Conservation (phyloP, 2,329 filamentous ascomycete species). For the Aspergillus fumigatus region DNA sequence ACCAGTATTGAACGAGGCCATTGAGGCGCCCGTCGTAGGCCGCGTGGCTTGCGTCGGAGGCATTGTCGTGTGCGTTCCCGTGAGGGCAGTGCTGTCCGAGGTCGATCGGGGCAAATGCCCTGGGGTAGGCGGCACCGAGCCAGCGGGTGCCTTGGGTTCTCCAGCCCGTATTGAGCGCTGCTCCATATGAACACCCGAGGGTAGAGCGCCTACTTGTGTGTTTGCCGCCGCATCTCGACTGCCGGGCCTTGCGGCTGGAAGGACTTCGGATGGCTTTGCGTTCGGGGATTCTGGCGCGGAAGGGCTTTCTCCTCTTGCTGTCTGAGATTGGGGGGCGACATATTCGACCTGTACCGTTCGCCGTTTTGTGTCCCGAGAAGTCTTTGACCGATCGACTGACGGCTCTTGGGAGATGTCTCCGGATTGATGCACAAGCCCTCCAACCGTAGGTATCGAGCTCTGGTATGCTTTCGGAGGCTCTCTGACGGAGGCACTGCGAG, state of each 20-base stretch:
- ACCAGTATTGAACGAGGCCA: slow-evolving; percentile 58
- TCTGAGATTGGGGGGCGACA: slow-evolving; percentile 84
- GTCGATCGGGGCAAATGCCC: slow-evolving; percentile 50
- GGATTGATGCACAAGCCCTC: slow-evolving; percentile 67
- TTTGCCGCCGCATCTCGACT: slow-evolving; percentile 9
- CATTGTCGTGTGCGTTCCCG: slow-evolving; percentile 34
- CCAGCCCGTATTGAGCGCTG: slow-evolving; percentile 2
- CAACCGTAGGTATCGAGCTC: slow-evolving; percentile 45
- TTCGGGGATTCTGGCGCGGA: slow-evolving; percentile 6
- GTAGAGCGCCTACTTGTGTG: slow-evolving; percentile 1
- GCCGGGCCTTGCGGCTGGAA: slow-evolving; percentile 39
- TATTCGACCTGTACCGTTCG: slow-evolving; percentile 97
- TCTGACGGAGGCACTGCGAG: slow-evolving; percentile 87
- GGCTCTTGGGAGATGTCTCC: slow-evolving; percentile 67
- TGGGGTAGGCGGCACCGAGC: slow-evolving; percentile 36
- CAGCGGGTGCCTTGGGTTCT: slow-evolving; percentile 15
- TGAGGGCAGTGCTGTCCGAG: slow-evolving; percentile 55
- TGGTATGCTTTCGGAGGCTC: slow-evolving; percentile 68
- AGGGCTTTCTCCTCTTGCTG: slow-evolving; percentile 60
- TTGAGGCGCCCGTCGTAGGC: slow-evolving; percentile 77
- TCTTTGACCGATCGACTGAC: slow-evolving; percentile 60
- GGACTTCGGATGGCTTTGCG: slow-evolving; percentile 30
- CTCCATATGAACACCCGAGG: slow-evolving; percentile 5
- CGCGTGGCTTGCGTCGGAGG: slow-evolving; percentile 49
- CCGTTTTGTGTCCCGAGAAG: slow-evolving; percentile 76